Percentiles rank a stretch among this genome's conserved stretches.
These are phyloP conservation scores for Pleurotus platypus DNA, from an alignment of 768 basidiomycete species.

Conservation along the genomic window DNA sequence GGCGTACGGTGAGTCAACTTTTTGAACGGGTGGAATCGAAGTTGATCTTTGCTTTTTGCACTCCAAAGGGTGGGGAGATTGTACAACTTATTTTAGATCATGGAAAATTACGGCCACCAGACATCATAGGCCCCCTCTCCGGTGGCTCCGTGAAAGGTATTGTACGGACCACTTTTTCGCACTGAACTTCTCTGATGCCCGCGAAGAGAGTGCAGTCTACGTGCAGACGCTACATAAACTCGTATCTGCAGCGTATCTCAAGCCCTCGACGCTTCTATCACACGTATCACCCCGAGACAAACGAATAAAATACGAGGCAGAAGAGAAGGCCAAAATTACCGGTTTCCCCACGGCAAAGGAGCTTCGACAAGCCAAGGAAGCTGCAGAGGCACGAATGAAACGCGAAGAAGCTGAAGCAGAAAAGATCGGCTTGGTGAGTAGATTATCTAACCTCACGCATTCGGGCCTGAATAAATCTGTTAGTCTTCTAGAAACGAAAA, in stretches of 20 bases:
- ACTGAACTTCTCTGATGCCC: background rate
- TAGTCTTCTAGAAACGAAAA: constrained; percentile 56
- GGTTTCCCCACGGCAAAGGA: constrained; percentile 83
- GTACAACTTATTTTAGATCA: constrained; percentile 76
- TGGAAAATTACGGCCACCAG: constrained; percentile 78
- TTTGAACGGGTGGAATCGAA: background rate
- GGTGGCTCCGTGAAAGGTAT: constrained; percentile 58
- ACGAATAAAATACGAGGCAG: constrained; percentile 73
- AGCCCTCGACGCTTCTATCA: constrained; percentile 72
- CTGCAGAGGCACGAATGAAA: constrained; percentile 58
- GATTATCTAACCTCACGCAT: background rate
- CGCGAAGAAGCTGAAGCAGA: constrained; percentile 74
- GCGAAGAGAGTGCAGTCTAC: constrained; percentile 36
- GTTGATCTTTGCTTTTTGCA: background rate
- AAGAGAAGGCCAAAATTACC: constrained; percentile 68
- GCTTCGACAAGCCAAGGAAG: constrained; percentile 66
- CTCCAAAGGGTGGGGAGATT: constrained; percentile 67
- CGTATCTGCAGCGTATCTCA: constrained; percentile 70
- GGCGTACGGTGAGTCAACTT: constrained; percentile 55
- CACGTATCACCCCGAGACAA: constrained; percentile 81
- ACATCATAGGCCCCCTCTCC: constrained; percentile 56
- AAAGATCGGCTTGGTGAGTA: constrained; percentile 66
- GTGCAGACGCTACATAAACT: constrained; percentile 64
- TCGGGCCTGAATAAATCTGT: constrained; percentile 16
- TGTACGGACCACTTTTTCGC: constrained; percentile 4